phyloP scores from a whole-genome alignment of 2,329 filamentous ascomycete species.

The Aspergillus aculeatinus region DNA sequence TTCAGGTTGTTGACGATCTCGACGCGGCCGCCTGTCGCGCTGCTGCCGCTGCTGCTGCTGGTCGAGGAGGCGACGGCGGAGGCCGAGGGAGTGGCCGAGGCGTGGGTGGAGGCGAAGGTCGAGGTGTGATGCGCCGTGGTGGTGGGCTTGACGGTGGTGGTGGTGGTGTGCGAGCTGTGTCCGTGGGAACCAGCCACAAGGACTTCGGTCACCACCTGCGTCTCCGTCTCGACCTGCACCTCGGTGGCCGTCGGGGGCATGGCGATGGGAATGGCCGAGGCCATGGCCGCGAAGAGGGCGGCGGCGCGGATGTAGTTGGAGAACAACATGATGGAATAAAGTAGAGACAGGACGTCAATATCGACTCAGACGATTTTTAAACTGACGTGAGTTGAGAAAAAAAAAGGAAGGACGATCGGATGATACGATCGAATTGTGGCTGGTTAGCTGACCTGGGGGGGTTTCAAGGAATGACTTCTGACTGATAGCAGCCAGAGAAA shows the following conservation, averaged over 20 bases:
- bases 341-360: not conserved
- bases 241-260: not conserved
- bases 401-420: not conserved
- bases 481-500: not conserved
- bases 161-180: not conserved
- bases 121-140: not conserved
- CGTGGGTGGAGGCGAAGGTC: not conserved
- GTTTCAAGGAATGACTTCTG: not conserved
- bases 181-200: not conserved
- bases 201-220: not conserved
- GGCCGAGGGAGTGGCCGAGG: not conserved
- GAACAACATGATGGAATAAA: slow-evolving; percentile 8
- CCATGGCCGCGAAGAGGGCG: slow-evolving; percentile 9
- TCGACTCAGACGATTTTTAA: not conserved
- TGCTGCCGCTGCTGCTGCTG: slow-evolving; percentile 1
- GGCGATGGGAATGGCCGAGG: slow-evolving; percentile 7
- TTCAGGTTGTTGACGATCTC: slow-evolving; percentile 29
- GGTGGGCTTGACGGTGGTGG: slow-evolving; percentile 3
- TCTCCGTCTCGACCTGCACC: not conserved
- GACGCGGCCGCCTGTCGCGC: slow-evolving; percentile 20
- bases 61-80: not conserved
- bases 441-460: not conserved
- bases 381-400: not conserved
- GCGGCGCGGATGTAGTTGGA: slow-evolving; percentile 14
- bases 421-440: no score